Conservation (phyloP, 2,329 filamentous ascomycete species). For the Didymella pinodella region DNA sequence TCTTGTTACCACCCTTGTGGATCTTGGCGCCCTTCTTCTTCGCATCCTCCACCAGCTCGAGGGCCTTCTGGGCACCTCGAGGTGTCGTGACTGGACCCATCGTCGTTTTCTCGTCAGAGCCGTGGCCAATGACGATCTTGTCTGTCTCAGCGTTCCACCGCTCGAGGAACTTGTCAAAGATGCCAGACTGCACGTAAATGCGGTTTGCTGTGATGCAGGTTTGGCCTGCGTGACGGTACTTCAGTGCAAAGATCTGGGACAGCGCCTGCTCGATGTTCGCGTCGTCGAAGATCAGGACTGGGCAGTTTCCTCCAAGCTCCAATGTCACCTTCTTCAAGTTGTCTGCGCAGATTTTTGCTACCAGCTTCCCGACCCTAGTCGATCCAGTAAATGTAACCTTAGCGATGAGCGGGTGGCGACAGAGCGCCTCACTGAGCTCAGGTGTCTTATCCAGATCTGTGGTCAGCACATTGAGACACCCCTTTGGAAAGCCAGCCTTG, state of each 20-base stretch:
- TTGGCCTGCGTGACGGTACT: conserved; percentile 69
- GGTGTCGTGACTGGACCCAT: conserved; percentile 68
- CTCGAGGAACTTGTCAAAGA: conserved; percentile 68
- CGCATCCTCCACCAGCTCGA: conserved; percentile 70
- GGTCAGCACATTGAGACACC: conserved; percentile 68
- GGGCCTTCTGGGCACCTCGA: conserved; percentile 64
- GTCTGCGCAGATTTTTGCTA: conserved; percentile 66
- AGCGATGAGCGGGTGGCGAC: conserved; percentile 65
- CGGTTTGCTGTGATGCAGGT: conserved; percentile 72
- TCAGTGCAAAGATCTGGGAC: conserved; percentile 57
- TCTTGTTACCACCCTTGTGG: conserved; percentile 66
- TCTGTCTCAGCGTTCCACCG: conserved; percentile 61
- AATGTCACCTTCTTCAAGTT: conserved; percentile 71
- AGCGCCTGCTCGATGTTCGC: conserved; percentile 66
- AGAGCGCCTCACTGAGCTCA: conserved; percentile 62
- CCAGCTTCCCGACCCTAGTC: conserved; percentile 68
- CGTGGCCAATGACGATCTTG: conserved; percentile 68
- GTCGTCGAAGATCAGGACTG: conserved; percentile 71
- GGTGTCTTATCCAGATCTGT: conserved; percentile 65
- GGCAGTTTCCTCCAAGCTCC: conserved; percentile 71
- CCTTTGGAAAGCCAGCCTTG: conserved; percentile 60
- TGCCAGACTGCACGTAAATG: conserved; percentile 68
- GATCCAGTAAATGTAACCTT: conserved; percentile 68
- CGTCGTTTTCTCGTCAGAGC: conserved; percentile 63
- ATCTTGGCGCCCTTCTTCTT: conserved; percentile 68